Evolutionary conservation across 306 rosid genomes (phyloP).

Genomic region (peach (Prunus persica)): Prunus_persica_NCBIv2 NC_034016.1:12388501-12389000

Average conservation of each 20-base stretch:
- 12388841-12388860: neutral
- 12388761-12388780: neutral
- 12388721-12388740: neutral
- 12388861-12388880: neutral
- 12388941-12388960: neutral
- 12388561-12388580: no score
- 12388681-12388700: neutral
- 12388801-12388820: neutral
- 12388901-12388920: neutral
- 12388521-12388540: no score
- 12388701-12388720: neutral
- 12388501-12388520: no score
- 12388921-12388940: neutral
- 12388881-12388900: neutral
- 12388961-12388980: slow-evolving; percentile 8
- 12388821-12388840: neutral
- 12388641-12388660: neutral
- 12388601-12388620: no score
- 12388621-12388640: no score
- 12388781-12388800: neutral
- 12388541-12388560: no score
- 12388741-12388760: neutral
- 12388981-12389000: slow-evolving; percentile 35
- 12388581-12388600: no score
- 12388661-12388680: neutral